Evolutionary conservation across 2,329 filamentous ascomycete species (phyloP), one percentile per base, ranked within the genome.

Genomic region (Diaporthe destruens): DNA sequence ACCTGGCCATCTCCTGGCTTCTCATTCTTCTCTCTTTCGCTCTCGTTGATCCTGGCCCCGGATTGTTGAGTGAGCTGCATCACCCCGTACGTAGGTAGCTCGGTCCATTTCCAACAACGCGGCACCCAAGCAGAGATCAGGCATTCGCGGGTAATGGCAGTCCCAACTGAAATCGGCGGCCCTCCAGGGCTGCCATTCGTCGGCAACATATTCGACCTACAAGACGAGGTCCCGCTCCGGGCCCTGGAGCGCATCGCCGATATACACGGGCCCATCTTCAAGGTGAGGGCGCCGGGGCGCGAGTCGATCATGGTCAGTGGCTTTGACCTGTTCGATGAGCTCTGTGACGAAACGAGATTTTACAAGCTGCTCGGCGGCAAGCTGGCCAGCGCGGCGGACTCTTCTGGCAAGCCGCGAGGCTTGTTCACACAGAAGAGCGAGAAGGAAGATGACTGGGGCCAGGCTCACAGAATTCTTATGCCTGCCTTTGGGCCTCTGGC

Each of bases 401-500:
- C 59, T n/a, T 65, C 89, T 72, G 89, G 87, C 34, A 83, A 89
- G 1, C 84, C 88, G 63, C 90, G 91, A 82, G 91, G 90, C n/a
- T 84, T 93, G 14, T 93, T 93, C 78, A 92, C 90, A 0, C 71
- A 72, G 25, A 71, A 53, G 20, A 57, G 67, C 5, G 85, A 86
- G 6, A 51, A 51, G 36, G 88, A 90, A 75, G 83, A 85, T 70
- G 90, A 90, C 76, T 94, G 92, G 92, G 89, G 87, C 36, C 86
- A 91, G 75, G 92, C 93, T 36, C 89, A 93, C 77, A 84, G 90
- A 29, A 82, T 91, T 20, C 82, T 94, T 71, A 87, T 92, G 77
- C 91, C 92, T 0, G 91, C 91, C 2, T 93, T 94, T 78, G 92
- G 92, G 0, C 92, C 92, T 0, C 79, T 93, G 29, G 85, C 88